A percentile compares a stretch with the other conserved stretches of the same genome.
Conservation (phyloP, 2,329 filamentous ascomycete genomes). For the Tolypocladium sp. region DNA sequence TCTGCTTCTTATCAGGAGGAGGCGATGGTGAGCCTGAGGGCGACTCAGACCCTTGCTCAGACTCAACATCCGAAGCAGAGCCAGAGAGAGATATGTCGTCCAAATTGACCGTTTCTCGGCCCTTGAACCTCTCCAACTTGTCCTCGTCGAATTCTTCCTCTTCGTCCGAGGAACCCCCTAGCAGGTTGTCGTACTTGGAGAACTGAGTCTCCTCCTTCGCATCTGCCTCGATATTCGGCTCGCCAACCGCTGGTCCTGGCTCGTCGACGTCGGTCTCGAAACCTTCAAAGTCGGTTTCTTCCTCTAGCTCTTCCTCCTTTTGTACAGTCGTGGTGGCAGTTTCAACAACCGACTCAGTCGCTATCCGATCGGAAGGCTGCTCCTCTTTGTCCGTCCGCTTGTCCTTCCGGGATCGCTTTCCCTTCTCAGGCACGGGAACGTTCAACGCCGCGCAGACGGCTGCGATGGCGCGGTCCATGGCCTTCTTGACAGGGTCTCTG, state of each 20-base stretch:
- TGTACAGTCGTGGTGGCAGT: background rate
- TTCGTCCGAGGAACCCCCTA: slow-evolving; percentile 34
- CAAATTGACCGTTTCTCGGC: slow-evolving; percentile 25
- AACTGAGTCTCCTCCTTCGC: slow-evolving; percentile 22
- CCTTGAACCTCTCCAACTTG: slow-evolving; percentile 18
- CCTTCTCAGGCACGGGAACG: slow-evolving; percentile 35
- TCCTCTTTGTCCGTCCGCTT: slow-evolving; percentile 22
- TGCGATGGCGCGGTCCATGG: slow-evolving; percentile 37
- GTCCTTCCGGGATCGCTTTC: slow-evolving; percentile 19
- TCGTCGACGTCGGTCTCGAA: slow-evolving; percentile 22
- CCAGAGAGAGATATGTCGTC: slow-evolving; percentile 30
- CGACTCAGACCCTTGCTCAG: slow-evolving; percentile 12
- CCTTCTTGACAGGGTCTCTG: slow-evolving; percentile 38
- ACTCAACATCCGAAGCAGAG: slow-evolving; percentile 20
- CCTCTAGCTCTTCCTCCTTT: slow-evolving; percentile 13
- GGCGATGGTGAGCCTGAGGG: slow-evolving; percentile 15
- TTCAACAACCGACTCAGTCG: background rate
- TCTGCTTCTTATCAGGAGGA: slow-evolving; percentile 14
- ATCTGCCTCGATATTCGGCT: slow-evolving; percentile 14
- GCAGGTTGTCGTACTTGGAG: slow-evolving; percentile 34
- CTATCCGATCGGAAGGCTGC: slow-evolving; percentile 14
- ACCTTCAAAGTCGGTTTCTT: slow-evolving; percentile 27
- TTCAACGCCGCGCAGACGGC: slow-evolving; percentile 39
- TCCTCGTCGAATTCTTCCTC: slow-evolving; percentile 29
- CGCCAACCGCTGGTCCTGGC: slow-evolving; percentile 9